Conservation (phyloP, 2,329 filamentous ascomycete genomes). For the Colletotrichum eleusines region DNA sequence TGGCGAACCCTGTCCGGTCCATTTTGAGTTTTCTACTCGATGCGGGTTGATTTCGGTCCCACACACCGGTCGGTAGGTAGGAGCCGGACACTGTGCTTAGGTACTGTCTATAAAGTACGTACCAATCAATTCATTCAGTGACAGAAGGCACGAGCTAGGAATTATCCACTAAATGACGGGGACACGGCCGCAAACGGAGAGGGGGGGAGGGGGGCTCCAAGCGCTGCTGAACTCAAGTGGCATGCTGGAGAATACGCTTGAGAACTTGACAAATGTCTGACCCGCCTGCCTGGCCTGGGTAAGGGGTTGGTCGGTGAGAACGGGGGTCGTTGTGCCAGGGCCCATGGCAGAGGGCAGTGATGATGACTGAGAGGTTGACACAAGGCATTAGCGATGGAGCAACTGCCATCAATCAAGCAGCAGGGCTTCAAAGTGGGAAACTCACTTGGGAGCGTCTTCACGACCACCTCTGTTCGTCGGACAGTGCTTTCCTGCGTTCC, state of each 20-base stretch:
- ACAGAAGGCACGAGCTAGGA: background rate
- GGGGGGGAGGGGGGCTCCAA: conserved; percentile 4
- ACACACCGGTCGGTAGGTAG: no score
- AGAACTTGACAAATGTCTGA: conserved; percentile 8
- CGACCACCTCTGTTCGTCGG: conserved; percentile 21
- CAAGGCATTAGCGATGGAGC: conserved; percentile 24
- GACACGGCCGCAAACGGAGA: conserved; percentile 9
- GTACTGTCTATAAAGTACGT: no score
- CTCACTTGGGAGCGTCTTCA: conserved; percentile 13
- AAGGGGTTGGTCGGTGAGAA: conserved; percentile 21
- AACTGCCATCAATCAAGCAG: background rate
- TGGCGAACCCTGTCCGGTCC: conserved; percentile 29
- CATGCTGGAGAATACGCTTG: conserved; percentile 24
- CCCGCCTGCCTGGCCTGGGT: conserved; percentile 8
- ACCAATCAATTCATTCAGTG: conserved; percentile 23
- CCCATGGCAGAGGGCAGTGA: conserved; percentile 3
- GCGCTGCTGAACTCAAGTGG: conserved; percentile 29
- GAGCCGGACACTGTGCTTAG: no score
- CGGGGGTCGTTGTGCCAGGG: background rate
- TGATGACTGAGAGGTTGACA: conserved; percentile 8
- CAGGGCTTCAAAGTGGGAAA: conserved; percentile 28
- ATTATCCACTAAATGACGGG: conserved; percentile 20
- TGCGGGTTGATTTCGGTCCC: conserved; percentile 3
- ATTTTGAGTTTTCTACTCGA: conserved; percentile 40
- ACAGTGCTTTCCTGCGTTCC: conserved; percentile 13